phyloP scores from a whole-genome alignment of 805 yeast genomes.

The Clavispora santaluciae region DNA sequence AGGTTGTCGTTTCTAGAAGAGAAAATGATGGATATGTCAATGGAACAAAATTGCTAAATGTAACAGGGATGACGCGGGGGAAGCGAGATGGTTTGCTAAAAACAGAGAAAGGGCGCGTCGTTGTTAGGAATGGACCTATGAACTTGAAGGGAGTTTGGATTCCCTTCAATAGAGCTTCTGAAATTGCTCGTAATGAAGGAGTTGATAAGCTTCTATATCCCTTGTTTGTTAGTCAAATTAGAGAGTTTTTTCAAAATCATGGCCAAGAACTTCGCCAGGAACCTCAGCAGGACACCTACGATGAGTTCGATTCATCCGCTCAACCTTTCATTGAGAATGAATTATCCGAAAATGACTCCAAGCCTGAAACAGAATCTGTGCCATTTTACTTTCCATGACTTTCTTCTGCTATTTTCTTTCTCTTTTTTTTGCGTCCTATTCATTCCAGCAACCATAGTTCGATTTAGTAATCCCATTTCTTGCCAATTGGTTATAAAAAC shows the following conservation, averaged over 20 bases:
- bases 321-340: background rate
- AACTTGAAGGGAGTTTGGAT: slow-evolving; percentile 40
- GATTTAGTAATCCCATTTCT: background rate
- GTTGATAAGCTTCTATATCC: slow-evolving; percentile 30
- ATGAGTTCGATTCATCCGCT: background rate
- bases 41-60: slow-evolving; percentile 36
- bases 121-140: slow-evolving; percentile 36
- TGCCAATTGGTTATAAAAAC: background rate
- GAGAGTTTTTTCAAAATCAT: slow-evolving; percentile 17
- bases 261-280: slow-evolving; percentile 1
- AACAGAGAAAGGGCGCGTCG: slow-evolving; percentile 25
- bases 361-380: background rate
- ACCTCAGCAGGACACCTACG: background rate
- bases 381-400: background rate
- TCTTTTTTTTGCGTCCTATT: too few relatives aligned
- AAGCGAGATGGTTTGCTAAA: slow-evolving; percentile 37
- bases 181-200: slow-evolving; percentile 38
- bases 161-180: slow-evolving; percentile 35
- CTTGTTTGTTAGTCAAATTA: slow-evolving; percentile 28
- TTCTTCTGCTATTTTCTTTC: too few relatives aligned
- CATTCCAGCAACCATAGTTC: background rate
- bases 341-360: background rate
- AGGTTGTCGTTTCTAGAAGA: slow-evolving; percentile 31
- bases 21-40: slow-evolving; percentile 32
- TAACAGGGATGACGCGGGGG: slow-evolving; percentile 37